Evolutionary conservation across 805 yeast genomes (phyloP).

Genomic region (Saccharomycopsis javanensis): DNA sequence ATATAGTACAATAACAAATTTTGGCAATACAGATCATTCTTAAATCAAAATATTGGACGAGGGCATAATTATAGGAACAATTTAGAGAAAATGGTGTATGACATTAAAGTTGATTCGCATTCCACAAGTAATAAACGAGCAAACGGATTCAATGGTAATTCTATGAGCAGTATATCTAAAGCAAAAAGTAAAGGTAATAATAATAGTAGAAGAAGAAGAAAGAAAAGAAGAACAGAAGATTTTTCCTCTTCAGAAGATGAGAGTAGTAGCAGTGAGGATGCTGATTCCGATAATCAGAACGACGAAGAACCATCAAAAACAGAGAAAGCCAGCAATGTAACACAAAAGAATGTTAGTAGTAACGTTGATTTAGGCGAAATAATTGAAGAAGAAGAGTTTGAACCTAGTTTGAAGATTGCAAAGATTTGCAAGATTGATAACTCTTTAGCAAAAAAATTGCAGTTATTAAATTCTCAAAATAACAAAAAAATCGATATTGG

Average conservation of each 20-base stretch:
- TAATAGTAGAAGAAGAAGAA: conserved; percentile 9
- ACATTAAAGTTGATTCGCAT: not conserved
- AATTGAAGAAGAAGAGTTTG: conserved; percentile 3
- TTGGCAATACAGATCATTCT: too few species aligned
- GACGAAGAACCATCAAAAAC: not conserved
- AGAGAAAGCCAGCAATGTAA: not conserved
- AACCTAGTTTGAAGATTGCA: not conserved
- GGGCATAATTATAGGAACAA: too few species aligned
- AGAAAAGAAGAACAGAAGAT: conserved; percentile 19
- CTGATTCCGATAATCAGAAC: not conserved
- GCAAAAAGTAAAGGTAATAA: not conserved
- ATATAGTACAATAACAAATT: too few species aligned
- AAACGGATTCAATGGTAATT: not conserved
- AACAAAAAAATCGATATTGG: not conserved
- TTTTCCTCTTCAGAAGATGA: conserved; percentile 3
- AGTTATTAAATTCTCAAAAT: not conserved
- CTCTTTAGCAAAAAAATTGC: not conserved
- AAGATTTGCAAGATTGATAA: not conserved
- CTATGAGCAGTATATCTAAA: not conserved
- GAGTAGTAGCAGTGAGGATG: conserved; percentile 1
- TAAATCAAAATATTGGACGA: too few species aligned
- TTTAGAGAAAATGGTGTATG: not conserved
- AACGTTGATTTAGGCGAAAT: not conserved
- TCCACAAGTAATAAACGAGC: not conserved
- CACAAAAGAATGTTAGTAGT: not conserved